phyloP scores from a whole-genome alignment of 2,329 filamentous ascomycete genomes.

The Juglanconis sp. region DNA sequence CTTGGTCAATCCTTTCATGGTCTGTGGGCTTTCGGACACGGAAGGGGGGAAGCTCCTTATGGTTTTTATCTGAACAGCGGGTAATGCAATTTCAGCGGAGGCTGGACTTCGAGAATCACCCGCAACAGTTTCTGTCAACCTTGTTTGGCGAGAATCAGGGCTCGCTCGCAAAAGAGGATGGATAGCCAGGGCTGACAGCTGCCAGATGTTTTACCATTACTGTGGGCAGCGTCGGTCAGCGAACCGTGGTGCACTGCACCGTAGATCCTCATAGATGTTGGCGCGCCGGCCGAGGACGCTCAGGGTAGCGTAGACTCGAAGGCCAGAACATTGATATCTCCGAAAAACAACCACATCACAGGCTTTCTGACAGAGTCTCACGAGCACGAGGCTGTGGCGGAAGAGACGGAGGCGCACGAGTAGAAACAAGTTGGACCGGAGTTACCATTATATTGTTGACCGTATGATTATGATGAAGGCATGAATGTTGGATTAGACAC shows the following conservation, averaged over 20 bases:
- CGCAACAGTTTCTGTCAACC: not conserved
- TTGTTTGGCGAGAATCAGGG: too few relatives aligned
- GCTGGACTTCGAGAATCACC: not conserved
- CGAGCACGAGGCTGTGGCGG: not conserved
- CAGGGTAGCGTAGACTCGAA: not conserved
- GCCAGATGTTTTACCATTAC: too few relatives aligned
- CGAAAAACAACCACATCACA: not conserved
- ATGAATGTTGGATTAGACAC: not conserved
- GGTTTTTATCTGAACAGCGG: not conserved
- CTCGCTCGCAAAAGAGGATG: too few relatives aligned
- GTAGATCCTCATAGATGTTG: too few relatives aligned
- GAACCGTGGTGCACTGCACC: too few relatives aligned
- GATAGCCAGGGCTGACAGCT: too few relatives aligned
- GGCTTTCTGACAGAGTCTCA: not conserved
- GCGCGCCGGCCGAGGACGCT: not conserved
- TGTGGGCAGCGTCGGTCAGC: too few relatives aligned
- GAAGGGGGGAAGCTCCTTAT: not conserved
- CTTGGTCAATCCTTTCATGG: not conserved
- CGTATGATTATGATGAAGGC: not conserved
- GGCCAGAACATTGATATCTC: not conserved
- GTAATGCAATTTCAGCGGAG: not conserved
- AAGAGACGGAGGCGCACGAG: not conserved
- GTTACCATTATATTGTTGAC: not conserved
- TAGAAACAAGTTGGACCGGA: not conserved
- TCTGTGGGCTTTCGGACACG: conserved; percentile 1